Evolutionary conservation across 1,139 yeast genomes (phyloP), one percentile per base, ranked within the genome.

Genomic region (Lodderomyces orthopsilosis): DNA sequence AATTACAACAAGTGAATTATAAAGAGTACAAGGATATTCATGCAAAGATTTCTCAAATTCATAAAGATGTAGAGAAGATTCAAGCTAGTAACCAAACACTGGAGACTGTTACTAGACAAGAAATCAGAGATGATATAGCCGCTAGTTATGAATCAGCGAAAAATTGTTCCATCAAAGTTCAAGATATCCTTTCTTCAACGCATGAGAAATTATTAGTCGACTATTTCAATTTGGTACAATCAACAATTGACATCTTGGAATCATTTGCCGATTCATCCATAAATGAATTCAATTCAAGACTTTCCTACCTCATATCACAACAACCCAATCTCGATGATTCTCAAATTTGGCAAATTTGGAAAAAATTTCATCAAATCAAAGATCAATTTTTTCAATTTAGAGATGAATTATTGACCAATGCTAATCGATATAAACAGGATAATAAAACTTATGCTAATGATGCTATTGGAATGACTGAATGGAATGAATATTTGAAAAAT

Each of bases 241-340:
- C 74, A 35, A 74, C 82, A 23, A 68, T 85, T 45, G 90, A 84
- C 51, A 74, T 82, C 1, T 73, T 81, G 56, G 89, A 85, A 55
- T 83, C 84, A 46, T 84, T 83, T 66, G 81, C 83, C n/a, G 90
- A 84, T 42, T 74, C 77, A 5, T 71, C 85, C 14, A 70, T 83
- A 44, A 73, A 66, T 46, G 88, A 82, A 49, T 83, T 73, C 48
- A 60, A 74, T 41, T 59, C 63, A 53, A 53, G 65, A 42, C 63
- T 75, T 40, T 59, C 68, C 2, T 48, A 51, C 14, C 59, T 63
- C 49, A 47, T 75, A 52, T 53, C 66, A 48, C 49, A 62, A 43
- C 51, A 63, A 50, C 44, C 53, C 13, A 74, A 72, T 41, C 32
- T 24, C 14, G 15, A 17, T 9, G 32, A 39, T 23, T 74, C 71